These are phyloP conservation scores for Fraxinus paxiana DNA, from an alignment of 305 asterid genomes.

Conservation along the genomic window DNA sequence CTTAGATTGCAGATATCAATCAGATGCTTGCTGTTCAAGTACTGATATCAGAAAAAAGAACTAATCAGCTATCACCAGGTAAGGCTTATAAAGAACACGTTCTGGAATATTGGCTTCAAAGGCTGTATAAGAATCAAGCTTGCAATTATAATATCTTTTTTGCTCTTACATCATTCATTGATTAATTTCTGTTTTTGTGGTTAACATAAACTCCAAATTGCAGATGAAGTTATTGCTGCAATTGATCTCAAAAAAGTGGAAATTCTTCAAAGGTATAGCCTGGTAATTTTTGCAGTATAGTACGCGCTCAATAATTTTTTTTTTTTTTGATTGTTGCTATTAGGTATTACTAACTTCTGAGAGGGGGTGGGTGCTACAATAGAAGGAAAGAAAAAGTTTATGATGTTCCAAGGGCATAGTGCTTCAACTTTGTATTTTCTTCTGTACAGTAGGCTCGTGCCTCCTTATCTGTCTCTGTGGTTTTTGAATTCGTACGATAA, in stretches of 20 bases:
- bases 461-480: neutral
- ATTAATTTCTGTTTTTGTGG: constrained; percentile 22
- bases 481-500: neutral
- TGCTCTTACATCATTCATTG: constrained; percentile 7
- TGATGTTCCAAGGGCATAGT: neutral
- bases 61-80: constrained; percentile 69
- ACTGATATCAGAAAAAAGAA: constrained; percentile 75
- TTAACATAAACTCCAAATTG: constrained; percentile 19
- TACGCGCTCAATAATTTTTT: neutral
- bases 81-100: constrained; percentile 21
- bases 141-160: neutral
- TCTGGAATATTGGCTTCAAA: neutral
- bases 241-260: constrained; percentile 89
- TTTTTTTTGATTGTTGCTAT: neutral
- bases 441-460: neutral
- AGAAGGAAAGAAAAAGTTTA: neutral
- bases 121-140: neutral
- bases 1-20: constrained; percentile 82
- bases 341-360: neutral
- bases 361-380: neutral
- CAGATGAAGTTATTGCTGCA: constrained; percentile 84
- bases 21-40: constrained; percentile 80
- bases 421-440: neutral
- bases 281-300: constrained; percentile 11
- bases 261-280: constrained; percentile 75